Evolutionary conservation across 371 early-diverging fungal genomes (phyloP).

Genomic region (Circinella umbellata): DNA sequence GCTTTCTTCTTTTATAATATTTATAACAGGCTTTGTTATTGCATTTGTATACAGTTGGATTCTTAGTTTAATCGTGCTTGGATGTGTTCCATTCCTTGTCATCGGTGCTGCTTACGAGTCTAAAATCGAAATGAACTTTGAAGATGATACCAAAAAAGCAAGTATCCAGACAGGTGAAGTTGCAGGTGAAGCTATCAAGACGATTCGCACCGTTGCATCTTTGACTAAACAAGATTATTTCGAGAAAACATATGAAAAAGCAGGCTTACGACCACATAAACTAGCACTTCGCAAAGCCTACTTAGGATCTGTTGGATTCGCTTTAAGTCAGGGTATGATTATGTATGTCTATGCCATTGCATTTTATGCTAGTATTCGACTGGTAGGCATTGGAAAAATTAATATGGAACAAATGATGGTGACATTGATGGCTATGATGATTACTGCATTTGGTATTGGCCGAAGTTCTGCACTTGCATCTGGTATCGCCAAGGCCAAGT

Average conservation of each 20-base stretch:
- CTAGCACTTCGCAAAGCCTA: constrained; percentile 57
- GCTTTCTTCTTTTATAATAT: background rate
- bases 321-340: constrained; percentile 59
- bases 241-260: constrained; percentile 53
- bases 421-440: constrained; percentile 71
- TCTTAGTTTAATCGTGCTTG: constrained; percentile 50
- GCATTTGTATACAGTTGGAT: constrained; percentile 51
- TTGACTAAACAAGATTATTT: constrained; percentile 74
- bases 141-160: constrained; percentile 53
- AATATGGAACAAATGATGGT: constrained; percentile 52
- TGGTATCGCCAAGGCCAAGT: constrained; percentile 72
- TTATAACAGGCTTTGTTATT: constrained; percentile 20
- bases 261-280: constrained; percentile 67
- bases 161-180: constrained; percentile 63
- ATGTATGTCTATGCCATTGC: constrained; percentile 61
- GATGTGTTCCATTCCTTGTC: constrained; percentile 39
- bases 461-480: constrained; percentile 52
- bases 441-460: constrained; percentile 64
- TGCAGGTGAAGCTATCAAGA: constrained; percentile 65
- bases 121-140: constrained; percentile 33
- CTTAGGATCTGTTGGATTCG: constrained; percentile 63
- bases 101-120: constrained; percentile 33
- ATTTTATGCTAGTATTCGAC: constrained; percentile 57
- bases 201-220: constrained; percentile 80
- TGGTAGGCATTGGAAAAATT: constrained; percentile 38